A percentile compares a stretch with the other conserved stretches of the same genome.
These are phyloP conservation scores for Solanum hybrid DNA, from an alignment of 305 asterid species.

Conservation along the genomic window DNA sequence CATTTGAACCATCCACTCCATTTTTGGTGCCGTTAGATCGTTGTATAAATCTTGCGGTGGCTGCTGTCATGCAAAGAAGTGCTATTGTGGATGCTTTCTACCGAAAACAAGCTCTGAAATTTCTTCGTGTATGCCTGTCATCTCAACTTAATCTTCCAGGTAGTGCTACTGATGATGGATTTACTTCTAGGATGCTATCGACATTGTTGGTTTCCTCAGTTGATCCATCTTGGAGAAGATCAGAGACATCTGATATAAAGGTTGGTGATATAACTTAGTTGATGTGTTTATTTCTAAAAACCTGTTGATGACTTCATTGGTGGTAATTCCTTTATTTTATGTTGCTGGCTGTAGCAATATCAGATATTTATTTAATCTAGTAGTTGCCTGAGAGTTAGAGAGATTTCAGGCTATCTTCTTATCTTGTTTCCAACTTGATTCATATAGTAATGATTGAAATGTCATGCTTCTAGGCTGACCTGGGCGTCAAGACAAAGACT, in stretches of 20 bases:
- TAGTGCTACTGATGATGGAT: conserved; percentile 65
- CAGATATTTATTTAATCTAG: neutral
- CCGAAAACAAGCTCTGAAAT: conserved; percentile 84
- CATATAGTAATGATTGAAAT: neutral
- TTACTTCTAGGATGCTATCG: conserved; percentile 61
- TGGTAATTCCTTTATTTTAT: neutral
- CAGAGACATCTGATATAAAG: conserved; percentile 86
- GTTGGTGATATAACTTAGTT: conserved; percentile 26
- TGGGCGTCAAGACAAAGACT: conserved; percentile 99
- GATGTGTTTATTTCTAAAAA: neutral
- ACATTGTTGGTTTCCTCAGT: conserved; percentile 69
- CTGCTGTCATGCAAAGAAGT: conserved; percentile 85
- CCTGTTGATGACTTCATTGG: neutral
- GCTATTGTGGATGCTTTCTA: conserved; percentile 66
- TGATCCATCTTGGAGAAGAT: conserved; percentile 85
- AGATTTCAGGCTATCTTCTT: neutral
- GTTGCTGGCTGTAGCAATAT: neutral
- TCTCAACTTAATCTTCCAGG: conserved; percentile 99
- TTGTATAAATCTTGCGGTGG: conserved; percentile 93
- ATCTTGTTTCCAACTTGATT: neutral
- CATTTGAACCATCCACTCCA: conserved; percentile 97
- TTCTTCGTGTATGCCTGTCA: conserved; percentile 90
- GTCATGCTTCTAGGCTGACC: conserved; percentile 66
- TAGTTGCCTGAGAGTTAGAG: neutral
- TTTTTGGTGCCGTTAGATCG: conserved; percentile 98